Evolutionary conservation across 2,329 filamentous ascomycete species (phyloP).

Genomic region (Pleomassaria siparia): DNA sequence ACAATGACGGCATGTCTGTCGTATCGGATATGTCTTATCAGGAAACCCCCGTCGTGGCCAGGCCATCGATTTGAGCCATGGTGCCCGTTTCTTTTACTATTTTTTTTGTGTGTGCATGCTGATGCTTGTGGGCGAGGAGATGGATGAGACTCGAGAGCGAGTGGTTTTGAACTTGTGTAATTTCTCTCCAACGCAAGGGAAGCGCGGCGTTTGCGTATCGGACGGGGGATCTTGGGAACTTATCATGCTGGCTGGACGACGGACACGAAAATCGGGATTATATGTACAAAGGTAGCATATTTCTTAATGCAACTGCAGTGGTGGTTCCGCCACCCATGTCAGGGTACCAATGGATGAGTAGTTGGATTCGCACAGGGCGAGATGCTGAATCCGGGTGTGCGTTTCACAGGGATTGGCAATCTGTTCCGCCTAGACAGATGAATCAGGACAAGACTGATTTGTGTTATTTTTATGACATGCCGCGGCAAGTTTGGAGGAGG

Average conservation of each 20-base stretch:
- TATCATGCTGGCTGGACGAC: background rate
- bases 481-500: background rate
- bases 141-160: too few species aligned
- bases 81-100: slow-evolving; percentile 2
- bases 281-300: slow-evolving; percentile 18
- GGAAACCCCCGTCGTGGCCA: slow-evolving; percentile 24
- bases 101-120: slow-evolving; percentile 15
- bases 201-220: slow-evolving; percentile 7
- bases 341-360: slow-evolving; percentile 9
- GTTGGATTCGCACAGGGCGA: slow-evolving; percentile 2
- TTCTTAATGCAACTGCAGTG: slow-evolving; percentile 8
- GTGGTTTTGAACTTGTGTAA: slow-evolving; percentile 1
- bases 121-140: slow-evolving; percentile 1
- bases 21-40: slow-evolving; percentile 39
- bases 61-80: slow-evolving; percentile 13
- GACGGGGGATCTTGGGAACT: slow-evolving; percentile 1
- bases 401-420: slow-evolving; percentile 2
- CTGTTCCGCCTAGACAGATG: background rate
- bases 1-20: slow-evolving; percentile 28
- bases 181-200: slow-evolving; percentile 8
- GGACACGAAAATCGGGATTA: slow-evolving; percentile 9
- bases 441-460: background rate
- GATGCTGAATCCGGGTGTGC: slow-evolving; percentile 3
- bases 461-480: background rate
- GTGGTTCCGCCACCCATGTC: slow-evolving; percentile 2